These are phyloP conservation scores for Uncinocarpus reesii DNA, from an alignment of 2,329 filamentous ascomycete species.

Conservation along the genomic window DNA sequence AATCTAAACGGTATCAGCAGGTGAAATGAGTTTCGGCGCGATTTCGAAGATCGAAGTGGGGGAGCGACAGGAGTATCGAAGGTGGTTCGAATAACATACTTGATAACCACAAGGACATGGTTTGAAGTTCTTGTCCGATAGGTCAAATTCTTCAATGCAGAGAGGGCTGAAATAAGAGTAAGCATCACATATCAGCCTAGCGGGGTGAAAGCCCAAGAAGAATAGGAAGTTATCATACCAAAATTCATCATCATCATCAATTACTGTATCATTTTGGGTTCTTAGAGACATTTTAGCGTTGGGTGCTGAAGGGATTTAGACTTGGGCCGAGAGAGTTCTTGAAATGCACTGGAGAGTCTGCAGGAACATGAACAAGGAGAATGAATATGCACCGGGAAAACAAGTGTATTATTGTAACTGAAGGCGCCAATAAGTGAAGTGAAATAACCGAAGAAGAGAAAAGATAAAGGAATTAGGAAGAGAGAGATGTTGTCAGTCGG, in stretches of 20 bases:
- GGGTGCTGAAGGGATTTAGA: not conserved
- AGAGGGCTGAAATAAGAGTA: constrained; percentile 56
- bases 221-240: constrained; percentile 28
- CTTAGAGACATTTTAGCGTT: constrained; percentile 34
- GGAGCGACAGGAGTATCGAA: not conserved
- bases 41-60: not conserved
- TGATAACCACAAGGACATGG: constrained; percentile 97
- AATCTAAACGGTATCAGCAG: constrained; percentile 50
- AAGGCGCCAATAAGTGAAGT: constrained; percentile 14
- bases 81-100: constrained; percentile 44
- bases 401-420: constrained; percentile 4
- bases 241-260: constrained; percentile 42
- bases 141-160: constrained; percentile 97
- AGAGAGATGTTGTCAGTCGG: constrained; percentile 11
- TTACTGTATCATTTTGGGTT: constrained; percentile 40
- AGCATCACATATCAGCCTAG: not conserved
- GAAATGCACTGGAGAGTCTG: constrained; percentile 1
- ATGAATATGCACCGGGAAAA: not conserved
- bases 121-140: constrained; percentile 92
- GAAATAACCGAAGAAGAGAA: constrained; percentile 21
- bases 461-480: constrained; percentile 13
- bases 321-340: not conserved
- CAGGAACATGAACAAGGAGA: constrained; percentile 7
- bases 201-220: not conserved
- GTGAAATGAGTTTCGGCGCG: not conserved